Evolutionary conservation across 2,329 filamentous ascomycete species (phyloP).

Genomic region (Cercospora citrullina): DNA sequence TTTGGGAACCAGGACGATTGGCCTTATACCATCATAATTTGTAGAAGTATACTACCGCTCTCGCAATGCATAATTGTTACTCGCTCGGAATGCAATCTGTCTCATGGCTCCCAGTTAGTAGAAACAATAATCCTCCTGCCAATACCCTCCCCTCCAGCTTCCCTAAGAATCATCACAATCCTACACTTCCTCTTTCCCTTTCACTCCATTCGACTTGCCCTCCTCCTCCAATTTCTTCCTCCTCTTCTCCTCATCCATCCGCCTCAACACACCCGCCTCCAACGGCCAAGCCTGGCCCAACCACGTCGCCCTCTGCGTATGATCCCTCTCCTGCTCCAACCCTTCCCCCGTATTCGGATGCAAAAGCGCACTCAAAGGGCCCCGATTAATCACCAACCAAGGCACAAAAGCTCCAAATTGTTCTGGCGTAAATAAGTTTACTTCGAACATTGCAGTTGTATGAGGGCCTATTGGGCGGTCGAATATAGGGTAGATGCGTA

Average conservation of each 20-base stretch:
- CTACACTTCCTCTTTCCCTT: conserved; percentile 2
- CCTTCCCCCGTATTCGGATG: conserved; percentile 71
- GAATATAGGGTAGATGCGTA: conserved; percentile 78
- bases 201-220: background rate
- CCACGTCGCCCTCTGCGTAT: conserved; percentile 69
- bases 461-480: conserved; percentile 79
- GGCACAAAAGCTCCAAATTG: conserved; percentile 88
- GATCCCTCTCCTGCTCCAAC: conserved; percentile 60
- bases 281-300: conserved; percentile 67
- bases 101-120: too few relatives aligned
- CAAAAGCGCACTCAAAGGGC: conserved; percentile 73
- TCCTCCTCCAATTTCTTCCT: conserved; percentile 15
- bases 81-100: background rate
- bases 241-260: conserved; percentile 23
- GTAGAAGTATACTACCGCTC: background rate
- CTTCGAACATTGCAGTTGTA: conserved; percentile 85
- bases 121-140: too few relatives aligned
- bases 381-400: conserved; percentile 80
- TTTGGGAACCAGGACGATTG: background rate
- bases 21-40: background rate
- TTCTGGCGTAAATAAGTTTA: conserved; percentile 77
- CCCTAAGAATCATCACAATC: background rate
- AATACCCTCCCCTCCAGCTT: background rate
- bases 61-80: background rate
- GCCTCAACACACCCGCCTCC: conserved; percentile 55